Percentiles rank a stretch among this genome's conserved stretches.
Conservation (phyloP, 2,329 filamentous ascomycete species). For the Orbilia oligospora region DNA sequence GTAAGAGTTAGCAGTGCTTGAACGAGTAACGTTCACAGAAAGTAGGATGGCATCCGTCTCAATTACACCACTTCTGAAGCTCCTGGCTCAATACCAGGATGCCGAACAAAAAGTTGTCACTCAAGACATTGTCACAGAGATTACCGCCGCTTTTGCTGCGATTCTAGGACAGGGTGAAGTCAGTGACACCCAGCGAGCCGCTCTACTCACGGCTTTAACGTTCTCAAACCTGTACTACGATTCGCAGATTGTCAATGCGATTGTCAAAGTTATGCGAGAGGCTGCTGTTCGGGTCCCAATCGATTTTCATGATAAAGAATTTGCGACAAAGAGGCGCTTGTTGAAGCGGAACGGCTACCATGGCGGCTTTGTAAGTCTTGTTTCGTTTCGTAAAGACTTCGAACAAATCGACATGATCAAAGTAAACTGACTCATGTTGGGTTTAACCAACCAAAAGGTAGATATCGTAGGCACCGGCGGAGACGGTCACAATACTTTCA, state of each 20-base stretch:
- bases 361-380: constrained; percentile 81
- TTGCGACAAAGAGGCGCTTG: constrained; percentile 72
- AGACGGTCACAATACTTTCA: constrained; percentile 97
- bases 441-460: constrained; percentile 69
- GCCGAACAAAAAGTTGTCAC: constrained; percentile 27
- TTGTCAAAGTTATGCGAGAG: constrained; percentile 84
- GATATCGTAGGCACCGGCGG: constrained; percentile 98
- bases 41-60: constrained; percentile 27
- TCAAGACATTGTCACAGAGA: constrained; percentile 26
- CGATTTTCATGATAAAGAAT: constrained; percentile 70
- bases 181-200: constrained; percentile 81
- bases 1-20: neutral
- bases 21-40: neutral
- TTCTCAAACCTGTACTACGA: constrained; percentile 88
- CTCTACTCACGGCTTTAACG: constrained; percentile 89
- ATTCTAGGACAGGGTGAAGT: constrained; percentile 30
- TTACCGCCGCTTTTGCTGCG: constrained; percentile 35
- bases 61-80: constrained; percentile 55
- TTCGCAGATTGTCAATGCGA: constrained; percentile 87
- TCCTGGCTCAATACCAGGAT: constrained; percentile 53
- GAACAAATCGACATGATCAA: neutral
- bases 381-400: neutral
- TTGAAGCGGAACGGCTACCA: constrained; percentile 79
- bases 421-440: neutral
- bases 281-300: constrained; percentile 81